These are phyloP conservation scores for Pyrus hybrid DNA, from an alignment of 331 rosid species.

Conservation along the genomic window DNA sequence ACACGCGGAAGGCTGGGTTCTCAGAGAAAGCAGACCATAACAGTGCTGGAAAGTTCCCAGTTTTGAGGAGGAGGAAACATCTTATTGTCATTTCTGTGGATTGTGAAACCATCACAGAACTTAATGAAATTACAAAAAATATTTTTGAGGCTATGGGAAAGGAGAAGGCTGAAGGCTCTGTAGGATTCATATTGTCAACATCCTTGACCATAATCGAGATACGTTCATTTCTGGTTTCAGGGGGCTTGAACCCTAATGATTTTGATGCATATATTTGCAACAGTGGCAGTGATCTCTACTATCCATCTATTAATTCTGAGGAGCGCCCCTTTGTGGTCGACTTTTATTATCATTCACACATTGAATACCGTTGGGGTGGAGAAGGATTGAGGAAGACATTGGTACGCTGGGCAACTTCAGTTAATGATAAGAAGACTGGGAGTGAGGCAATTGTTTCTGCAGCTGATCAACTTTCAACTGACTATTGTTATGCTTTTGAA, in stretches of 20 bases:
- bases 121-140: constrained; percentile 53
- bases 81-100: constrained; percentile 87
- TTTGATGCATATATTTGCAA: constrained; percentile 97
- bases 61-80: constrained; percentile 83
- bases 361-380: constrained; percentile 97
- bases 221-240: constrained; percentile 64
- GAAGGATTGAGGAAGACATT: constrained; percentile 95
- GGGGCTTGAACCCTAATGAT: constrained; percentile 73
- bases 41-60: constrained; percentile 80
- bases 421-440: too few relatives aligned
- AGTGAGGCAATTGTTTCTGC: too few relatives aligned
- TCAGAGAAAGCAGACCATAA: constrained; percentile 67
- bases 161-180: constrained; percentile 77
- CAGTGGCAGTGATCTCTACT: constrained; percentile 97
- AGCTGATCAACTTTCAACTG: too few relatives aligned
- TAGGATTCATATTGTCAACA: constrained; percentile 91
- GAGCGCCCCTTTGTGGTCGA: constrained; percentile 85
- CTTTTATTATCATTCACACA: constrained; percentile 96
- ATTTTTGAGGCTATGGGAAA: constrained; percentile 68
- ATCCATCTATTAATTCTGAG: constrained; percentile 73
- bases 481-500: too few relatives aligned
- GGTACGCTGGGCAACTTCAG: constrained; percentile 96
- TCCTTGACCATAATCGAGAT: constrained; percentile 83
- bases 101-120: constrained; percentile 54
- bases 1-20: constrained; percentile 47